These are phyloP conservation scores for Alternaria tenuissima DNA, from an alignment of 2,329 filamentous ascomycete species.

Conservation along the genomic window DNA sequence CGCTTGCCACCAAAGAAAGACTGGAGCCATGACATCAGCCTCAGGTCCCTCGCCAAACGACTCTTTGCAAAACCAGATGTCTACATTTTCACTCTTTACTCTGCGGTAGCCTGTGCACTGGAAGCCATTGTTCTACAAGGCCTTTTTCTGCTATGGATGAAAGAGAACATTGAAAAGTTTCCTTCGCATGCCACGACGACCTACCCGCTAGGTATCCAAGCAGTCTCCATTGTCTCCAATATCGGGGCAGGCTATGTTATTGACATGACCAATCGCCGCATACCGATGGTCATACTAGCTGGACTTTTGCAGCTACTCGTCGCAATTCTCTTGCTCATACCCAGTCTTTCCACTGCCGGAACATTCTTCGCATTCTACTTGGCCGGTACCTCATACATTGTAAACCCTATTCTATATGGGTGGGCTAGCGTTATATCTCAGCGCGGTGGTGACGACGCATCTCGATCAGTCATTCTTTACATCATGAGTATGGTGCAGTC, in stretches of 20 bases:
- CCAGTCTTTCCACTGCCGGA: conserved; percentile 40
- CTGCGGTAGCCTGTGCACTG: conserved; percentile 46
- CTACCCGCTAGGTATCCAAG: conserved; percentile 65
- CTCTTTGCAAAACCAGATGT: conserved; percentile 38
- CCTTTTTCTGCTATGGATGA: conserved; percentile 39
- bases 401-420: conserved; percentile 52
- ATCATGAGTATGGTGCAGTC: conserved; percentile 54
- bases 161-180: conserved; percentile 27
- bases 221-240: conserved; percentile 63
- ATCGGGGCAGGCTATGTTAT: conserved; percentile 50
- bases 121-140: conserved; percentile 46
- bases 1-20: conserved; percentile 36
- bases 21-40: conserved; percentile 35
- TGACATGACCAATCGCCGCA: conserved; percentile 47
- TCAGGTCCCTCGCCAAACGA: conserved; percentile 33
- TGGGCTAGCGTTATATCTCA: conserved; percentile 54
- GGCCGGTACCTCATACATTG: conserved; percentile 52
- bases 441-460: conserved; percentile 53
- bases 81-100: conserved; percentile 53
- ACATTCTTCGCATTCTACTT: conserved; percentile 52
- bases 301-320: conserved; percentile 46
- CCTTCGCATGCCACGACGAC: conserved; percentile 62
- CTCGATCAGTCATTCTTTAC: conserved; percentile 52
- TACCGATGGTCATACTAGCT: conserved; percentile 49
- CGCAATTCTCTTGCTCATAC: conserved; percentile 46